Base-by-base conservation (phyloP, 495 filamentous ascomycete genomes). In the Daldinia caldariorum region DNA sequence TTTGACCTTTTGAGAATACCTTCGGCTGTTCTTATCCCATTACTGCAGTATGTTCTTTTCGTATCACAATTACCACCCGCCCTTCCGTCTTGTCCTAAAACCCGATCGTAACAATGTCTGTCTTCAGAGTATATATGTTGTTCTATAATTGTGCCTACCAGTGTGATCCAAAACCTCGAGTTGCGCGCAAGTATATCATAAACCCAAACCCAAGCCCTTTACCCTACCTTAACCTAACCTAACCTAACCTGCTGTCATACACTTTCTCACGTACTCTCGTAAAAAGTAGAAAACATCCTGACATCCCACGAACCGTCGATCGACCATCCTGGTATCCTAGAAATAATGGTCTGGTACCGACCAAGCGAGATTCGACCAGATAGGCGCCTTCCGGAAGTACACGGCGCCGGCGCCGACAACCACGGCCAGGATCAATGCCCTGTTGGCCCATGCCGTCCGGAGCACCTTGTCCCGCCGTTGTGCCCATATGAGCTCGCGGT, bases 341-440 rank as follows among this genome's bases (percentile, higher is more conserved):
- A 55, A 62, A 39, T 70, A 63, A 20, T 43, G 57, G 47, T 16
- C 43, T 0, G 65, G 58, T 0, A 45, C 47, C 18, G 35, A 63
- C 69, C 75, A 59, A 16, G 77, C 18, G 43, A 75, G 29, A 8
- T 76, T 68, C 47, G 64, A 58, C 75, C 73, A 69, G 37, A 67
- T 56, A 0, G 77, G 74, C 6, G 74, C 71, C 51, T 74, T 73
- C 13, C 80, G 77, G 66, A 84, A 64, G 61, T 80, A 69, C 16
- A 83, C 67, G 31, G 82, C 83, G 50, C 88, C 69, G 38, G 88
- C 74, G 31, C 85, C 90, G 61, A 93, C 81, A 18, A 89, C 63
- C 14, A 94, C 74, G 60, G 92, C 89, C 4, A 92, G 39, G 7
- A 89, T 87, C 14, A 91, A 71, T 26, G 84, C 81, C 22, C 89